A percentile compares a stretch with the other conserved stretches of the same genome.
phyloP scores from a whole-genome alignment of 257 asterid species.

The Linderniella brevidens region DNA sequence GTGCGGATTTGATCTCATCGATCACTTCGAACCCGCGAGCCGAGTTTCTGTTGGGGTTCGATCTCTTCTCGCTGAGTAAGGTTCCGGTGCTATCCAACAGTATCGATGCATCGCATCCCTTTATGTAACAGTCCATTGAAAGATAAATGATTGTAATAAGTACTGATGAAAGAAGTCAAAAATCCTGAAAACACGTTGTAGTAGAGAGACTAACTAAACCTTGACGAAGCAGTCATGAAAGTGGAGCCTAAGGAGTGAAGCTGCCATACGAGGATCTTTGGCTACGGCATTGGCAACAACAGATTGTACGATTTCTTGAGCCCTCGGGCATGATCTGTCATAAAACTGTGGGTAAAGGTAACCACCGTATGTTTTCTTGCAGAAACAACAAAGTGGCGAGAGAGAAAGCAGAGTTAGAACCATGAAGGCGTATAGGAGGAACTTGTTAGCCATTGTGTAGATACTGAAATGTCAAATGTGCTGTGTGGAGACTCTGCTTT shows the following conservation, averaged over 20 bases:
- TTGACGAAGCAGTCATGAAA: conserved; percentile 93
- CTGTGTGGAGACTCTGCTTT: too few relatives aligned
- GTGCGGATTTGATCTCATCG: conserved; percentile 69
- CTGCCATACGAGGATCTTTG: conserved; percentile 84
- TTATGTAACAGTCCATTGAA: too few relatives aligned
- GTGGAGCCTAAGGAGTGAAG: conserved; percentile 75
- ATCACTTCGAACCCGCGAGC: conserved; percentile 74
- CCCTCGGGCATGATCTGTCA: conserved; percentile 57
- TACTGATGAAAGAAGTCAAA: background rate
- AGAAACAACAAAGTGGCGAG: conserved; percentile 41
- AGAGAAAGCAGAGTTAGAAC: conserved; percentile 26
- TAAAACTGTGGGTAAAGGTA: conserved; percentile 70
- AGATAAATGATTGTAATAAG: too few relatives aligned
- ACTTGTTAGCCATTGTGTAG: too few relatives aligned
- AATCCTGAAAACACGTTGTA: too few relatives aligned
- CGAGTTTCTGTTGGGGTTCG: conserved; percentile 68
- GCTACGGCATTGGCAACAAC: conserved; percentile 69
- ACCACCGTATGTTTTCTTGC: conserved; percentile 23
- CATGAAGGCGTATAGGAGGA: too few relatives aligned
- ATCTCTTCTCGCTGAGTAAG: conserved; percentile 45
- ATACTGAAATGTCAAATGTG: too few relatives aligned
- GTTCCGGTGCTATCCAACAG: conserved; percentile 54
- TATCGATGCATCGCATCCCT: conserved; percentile 88
- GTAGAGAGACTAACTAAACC: conserved; percentile 20
- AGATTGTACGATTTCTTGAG: conserved; percentile 44